Base-by-base conservation (phyloP, 306 rosid genomes). In the Glycyrrhiza uralensis region DNA sequence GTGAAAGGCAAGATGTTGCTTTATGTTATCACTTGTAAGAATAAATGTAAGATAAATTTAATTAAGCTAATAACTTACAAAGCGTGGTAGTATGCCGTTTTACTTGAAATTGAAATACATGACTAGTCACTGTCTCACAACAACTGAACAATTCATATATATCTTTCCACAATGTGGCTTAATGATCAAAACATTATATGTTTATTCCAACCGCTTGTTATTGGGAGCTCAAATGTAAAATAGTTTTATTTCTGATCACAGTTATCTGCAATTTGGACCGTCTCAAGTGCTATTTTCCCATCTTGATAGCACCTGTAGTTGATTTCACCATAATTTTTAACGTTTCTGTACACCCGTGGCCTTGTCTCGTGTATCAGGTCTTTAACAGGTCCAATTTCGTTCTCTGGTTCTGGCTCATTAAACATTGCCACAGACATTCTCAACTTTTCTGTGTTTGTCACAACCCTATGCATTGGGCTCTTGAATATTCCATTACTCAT, bases 401-500 rank as follows among this genome's bases (percentile, higher is more conserved):
- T 82, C 14, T 82, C 84, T 3, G 71, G 15, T 29, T 82, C 86
- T 49, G 87, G 92, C 24, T 71, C 80, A 64, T 77, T 35, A 52
- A 80, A 85, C 57, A 80, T 24, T 0, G 87, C 89, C 36, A 82
- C 47, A 7, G 87, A 85, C 47, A 85, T 77, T 72, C 89, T 82
- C 75, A 78, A 8, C 63, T 74, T 85, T 36, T 80, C 76, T 60
- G 64, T 59, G 76, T 85, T 82, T 29, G 85, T 79, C 73, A 76
- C 58, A 56, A 79, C 89, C 66, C 83, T 79, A 28, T 79, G 89
- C 81, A 76, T 33, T 32, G 80, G 80, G 10, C 89, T 85, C 85
- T 82, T 76, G 84, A 85, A 82, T 59, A 82, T 72, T 39, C 86
- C 89, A 76, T 82, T 85, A 50, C 85, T 82, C 89, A 85, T 79